phyloP scores from a whole-genome alignment of 164 flowering plant species.

The Umbilicus rupestris region DNA sequence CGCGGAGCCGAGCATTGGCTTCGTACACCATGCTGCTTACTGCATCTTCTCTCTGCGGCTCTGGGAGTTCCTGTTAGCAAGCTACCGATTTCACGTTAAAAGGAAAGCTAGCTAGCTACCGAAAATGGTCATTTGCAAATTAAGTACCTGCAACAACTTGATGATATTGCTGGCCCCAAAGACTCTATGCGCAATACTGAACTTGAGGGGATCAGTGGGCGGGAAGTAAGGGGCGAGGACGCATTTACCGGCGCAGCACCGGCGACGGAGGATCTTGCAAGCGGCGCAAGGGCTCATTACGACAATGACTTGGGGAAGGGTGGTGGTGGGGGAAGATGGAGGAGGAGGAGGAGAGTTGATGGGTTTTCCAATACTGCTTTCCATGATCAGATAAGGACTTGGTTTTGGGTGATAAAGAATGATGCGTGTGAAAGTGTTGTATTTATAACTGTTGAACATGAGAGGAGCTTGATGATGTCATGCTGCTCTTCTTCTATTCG shows the following conservation, averaged over 20 bases:
- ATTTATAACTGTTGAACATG: background rate
- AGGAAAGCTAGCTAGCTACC: too few relatives aligned
- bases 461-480: background rate
- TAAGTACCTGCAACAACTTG: slow-evolving; percentile 57
- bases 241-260: slow-evolving; percentile 58
- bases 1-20: slow-evolving; percentile 59
- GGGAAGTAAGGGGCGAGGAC: slow-evolving; percentile 72
- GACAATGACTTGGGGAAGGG: slow-evolving; percentile 4
- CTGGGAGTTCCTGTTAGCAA: slow-evolving; percentile 74
- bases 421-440: background rate
- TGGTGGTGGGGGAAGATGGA: background rate
- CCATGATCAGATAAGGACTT: background rate
- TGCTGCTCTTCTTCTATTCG: too few relatives aligned
- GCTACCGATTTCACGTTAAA: too few relatives aligned
- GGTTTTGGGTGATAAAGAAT: background rate
- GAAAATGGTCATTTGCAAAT: too few relatives aligned
- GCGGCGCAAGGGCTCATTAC: slow-evolving; percentile 45
- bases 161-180: slow-evolving; percentile 86
- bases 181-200: slow-evolving; percentile 72
- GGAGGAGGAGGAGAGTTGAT: background rate
- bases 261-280: slow-evolving; percentile 73
- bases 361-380: slow-evolving; percentile 2
- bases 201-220: slow-evolving; percentile 62
- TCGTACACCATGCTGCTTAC: slow-evolving; percentile 85
- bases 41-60: slow-evolving; percentile 56